Percentiles rank a stretch among this genome's conserved stretches.
Conservation (phyloP, 148 eudicot species). For the Rhododendron vialii region DNA sequence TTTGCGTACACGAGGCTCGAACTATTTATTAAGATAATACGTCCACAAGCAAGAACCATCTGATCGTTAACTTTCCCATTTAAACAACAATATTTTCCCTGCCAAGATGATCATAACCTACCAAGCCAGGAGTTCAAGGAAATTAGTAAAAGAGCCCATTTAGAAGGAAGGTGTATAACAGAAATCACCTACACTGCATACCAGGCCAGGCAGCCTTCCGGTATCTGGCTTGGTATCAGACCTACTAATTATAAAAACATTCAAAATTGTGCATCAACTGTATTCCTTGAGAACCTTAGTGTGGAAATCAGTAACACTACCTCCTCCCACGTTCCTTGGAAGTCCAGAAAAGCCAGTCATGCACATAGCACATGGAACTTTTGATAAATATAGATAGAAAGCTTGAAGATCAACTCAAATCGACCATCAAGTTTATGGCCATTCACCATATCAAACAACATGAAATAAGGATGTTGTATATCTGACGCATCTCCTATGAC, state of each 20-base stretch:
- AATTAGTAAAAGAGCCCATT: background rate
- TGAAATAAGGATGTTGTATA: background rate
- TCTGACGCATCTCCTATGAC: background rate
- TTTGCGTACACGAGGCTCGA: background rate
- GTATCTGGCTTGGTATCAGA: background rate
- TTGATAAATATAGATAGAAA: background rate
- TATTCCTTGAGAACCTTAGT: background rate
- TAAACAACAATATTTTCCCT: background rate
- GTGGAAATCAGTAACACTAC: background rate
- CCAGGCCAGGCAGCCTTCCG: background rate
- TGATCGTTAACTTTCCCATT: background rate
- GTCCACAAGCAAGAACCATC: background rate
- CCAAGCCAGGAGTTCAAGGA: slow-evolving; percentile 1
- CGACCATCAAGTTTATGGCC: slow-evolving; percentile 3
- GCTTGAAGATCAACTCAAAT: background rate
- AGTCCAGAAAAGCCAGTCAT: background rate
- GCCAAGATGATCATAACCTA: background rate
- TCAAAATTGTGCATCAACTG: background rate
- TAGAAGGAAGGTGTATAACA: background rate
- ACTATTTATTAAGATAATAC: background rate
- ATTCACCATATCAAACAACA: slow-evolving; percentile 1
- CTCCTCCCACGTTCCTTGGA: background rate
- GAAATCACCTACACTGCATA: background rate
- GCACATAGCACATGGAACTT: background rate
- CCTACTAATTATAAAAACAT: background rate